phyloP scores from a whole-genome alignment of 2,329 filamentous ascomycete genomes.

The Fusarium circinatum region DNA sequence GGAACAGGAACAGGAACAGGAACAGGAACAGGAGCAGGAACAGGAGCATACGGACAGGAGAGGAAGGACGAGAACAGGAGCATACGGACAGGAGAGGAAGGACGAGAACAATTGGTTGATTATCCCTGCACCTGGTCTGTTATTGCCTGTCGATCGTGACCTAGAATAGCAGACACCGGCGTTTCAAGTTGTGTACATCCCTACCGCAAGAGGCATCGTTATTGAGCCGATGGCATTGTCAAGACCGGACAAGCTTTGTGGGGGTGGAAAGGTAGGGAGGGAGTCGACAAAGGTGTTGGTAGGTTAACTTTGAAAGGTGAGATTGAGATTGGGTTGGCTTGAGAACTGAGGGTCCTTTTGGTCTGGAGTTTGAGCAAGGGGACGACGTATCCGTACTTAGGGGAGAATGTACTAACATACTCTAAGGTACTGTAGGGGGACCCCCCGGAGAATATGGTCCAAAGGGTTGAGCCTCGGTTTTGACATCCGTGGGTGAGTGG shows the following conservation, averaged over 20 bases:
- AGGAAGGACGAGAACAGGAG: constrained; percentile 1
- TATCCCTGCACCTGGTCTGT: constrained; percentile 12
- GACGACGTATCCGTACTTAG: not conserved
- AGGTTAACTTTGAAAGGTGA: constrained; percentile 25
- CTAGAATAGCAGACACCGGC: constrained; percentile 41
- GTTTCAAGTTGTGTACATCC: constrained; percentile 50
- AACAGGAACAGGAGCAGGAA: not conserved
- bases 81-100: not conserved
- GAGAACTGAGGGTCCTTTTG: constrained; percentile 17
- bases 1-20: not conserved
- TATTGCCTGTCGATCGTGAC: constrained; percentile 41
- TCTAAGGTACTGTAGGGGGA: not conserved
- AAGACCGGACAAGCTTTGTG: constrained; percentile 54
- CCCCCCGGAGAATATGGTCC: constrained; percentile 17
- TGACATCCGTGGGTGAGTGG: not conserved
- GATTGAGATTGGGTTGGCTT: constrained; percentile 29
- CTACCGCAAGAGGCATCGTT: constrained; percentile 43
- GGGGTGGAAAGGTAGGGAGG: constrained; percentile 32
- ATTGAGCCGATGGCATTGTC: constrained; percentile 45
- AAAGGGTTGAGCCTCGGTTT: constrained; percentile 19
- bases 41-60: not conserved
- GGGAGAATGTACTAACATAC: not conserved
- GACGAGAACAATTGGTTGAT: constrained; percentile 8
- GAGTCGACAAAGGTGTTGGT: constrained; percentile 16
- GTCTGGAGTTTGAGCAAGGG: not conserved